Evolutionary conservation across 2,329 filamentous ascomycete genomes (phyloP).

Genomic region (Aspergillus uvarum): DNA sequence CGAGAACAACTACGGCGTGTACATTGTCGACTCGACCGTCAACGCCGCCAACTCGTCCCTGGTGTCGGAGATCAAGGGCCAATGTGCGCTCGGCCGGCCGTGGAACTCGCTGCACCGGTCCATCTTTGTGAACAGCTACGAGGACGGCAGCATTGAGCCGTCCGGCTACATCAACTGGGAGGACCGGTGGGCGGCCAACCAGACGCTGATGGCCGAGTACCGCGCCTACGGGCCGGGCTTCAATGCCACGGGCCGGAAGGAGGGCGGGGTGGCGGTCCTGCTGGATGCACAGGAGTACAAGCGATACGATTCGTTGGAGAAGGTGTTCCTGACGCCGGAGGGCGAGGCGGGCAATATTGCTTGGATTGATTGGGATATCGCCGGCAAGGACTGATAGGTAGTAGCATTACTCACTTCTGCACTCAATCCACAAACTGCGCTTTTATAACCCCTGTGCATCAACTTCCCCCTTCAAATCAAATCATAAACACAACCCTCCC

Average conservation of each 20-base stretch:
- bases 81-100: conserved; percentile 61
- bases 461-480: no score
- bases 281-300: conserved; percentile 42
- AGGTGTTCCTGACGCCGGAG: conserved; percentile 51
- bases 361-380: conserved; percentile 49
- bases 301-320: conserved; percentile 39
- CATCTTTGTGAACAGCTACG: conserved; percentile 56
- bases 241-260: conserved; percentile 48
- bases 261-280: conserved; percentile 48
- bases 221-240: conserved; percentile 54
- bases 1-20: conserved; percentile 65
- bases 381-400: not conserved
- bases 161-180: conserved; percentile 59
- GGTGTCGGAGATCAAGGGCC: conserved; percentile 40
- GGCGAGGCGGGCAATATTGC: conserved; percentile 47
- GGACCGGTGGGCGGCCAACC: conserved; percentile 30
- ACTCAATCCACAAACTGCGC: no score
- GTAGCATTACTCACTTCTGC: no score
- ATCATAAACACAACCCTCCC: no score
- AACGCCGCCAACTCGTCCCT: conserved; percentile 54
- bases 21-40: conserved; percentile 58
- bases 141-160: conserved; percentile 55
- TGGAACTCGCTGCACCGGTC: conserved; percentile 61
- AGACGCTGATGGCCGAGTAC: conserved; percentile 60
- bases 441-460: no score